Evolutionary conservation across 2,329 filamentous ascomycete genomes (phyloP).

Genomic region (Lecanicillium sp.): DNA sequence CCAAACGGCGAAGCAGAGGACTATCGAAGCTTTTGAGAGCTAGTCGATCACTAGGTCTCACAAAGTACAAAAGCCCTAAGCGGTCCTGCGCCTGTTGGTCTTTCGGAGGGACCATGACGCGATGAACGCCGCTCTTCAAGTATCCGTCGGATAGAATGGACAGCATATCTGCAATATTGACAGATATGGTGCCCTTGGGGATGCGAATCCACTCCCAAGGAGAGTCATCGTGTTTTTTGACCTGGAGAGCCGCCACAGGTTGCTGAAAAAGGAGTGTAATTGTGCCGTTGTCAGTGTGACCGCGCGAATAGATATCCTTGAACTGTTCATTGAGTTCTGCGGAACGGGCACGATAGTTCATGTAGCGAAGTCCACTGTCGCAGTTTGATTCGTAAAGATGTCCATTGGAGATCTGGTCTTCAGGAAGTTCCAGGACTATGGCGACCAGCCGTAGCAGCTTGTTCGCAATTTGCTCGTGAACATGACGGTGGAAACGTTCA

Average conservation of each 20-base stretch:
- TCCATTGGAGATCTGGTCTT: slow-evolving; percentile 43
- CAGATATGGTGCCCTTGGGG: slow-evolving; percentile 40
- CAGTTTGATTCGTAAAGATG: too few species aligned
- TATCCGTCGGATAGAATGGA: slow-evolving; percentile 39
- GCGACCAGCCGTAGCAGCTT: slow-evolving; percentile 28
- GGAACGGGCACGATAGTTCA: slow-evolving; percentile 46
- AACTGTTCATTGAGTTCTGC: slow-evolving; percentile 32
- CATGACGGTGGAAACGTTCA: slow-evolving; percentile 25
- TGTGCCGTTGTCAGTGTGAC: slow-evolving; percentile 48
- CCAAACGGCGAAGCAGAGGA: too few species aligned
- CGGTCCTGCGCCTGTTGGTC: slow-evolving; percentile 37
- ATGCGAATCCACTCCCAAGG: slow-evolving; percentile 44
- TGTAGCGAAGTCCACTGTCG: too few species aligned
- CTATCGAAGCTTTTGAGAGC: too few species aligned
- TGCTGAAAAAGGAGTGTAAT: slow-evolving; percentile 51
- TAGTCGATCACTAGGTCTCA: too few species aligned
- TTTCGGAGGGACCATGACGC: slow-evolving; percentile 32
- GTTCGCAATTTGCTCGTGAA: slow-evolving; percentile 23
- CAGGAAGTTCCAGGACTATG: slow-evolving; percentile 48
- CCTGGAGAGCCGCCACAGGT: slow-evolving; percentile 48
- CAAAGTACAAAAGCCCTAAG: slow-evolving; percentile 37
- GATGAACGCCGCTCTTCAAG: slow-evolving; percentile 35
- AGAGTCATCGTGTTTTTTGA: slow-evolving; percentile 31
- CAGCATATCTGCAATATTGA: slow-evolving; percentile 43
- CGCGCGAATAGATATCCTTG: slow-evolving; percentile 27